Base-by-base conservation (phyloP, 2,329 filamentous ascomycete species). In the Exophiala alcalophila region DNA sequence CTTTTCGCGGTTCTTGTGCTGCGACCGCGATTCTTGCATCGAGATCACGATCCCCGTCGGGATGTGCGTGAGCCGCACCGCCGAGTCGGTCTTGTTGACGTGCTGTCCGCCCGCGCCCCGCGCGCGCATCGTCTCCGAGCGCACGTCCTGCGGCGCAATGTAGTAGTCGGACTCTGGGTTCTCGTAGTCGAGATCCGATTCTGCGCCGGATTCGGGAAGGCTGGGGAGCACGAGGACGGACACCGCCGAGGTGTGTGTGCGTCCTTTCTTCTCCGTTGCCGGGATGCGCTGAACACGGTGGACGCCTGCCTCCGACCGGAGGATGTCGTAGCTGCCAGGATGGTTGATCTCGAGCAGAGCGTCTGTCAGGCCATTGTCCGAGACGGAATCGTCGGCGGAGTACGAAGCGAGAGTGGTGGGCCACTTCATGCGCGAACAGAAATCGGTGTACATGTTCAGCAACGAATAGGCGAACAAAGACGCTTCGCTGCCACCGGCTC, bases 61-160 rank as follows among this genome's bases (percentile, higher is more conserved):
- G 5, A 84, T 66, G 69, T 98, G 92, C 2, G 90, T 97, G 58
- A 98, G 74, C 7, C 92, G 83, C 49, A 98, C 86, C 3, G 92
- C 92, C 20, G 88, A 95, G 69, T 98, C 92, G 0, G 92, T 98
- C 64, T 91, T 96, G 69, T 98, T 98, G 61, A 98, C 92, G 66
- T 98, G 92, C 69, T 98, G 92, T 1, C 92, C 92, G 21, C 92
- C 92, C 0, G 92, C 91, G 47, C 92, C 92, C 31, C 87, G 74
- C 0, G 92, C 89, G 11, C 90, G 78, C 90, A 97, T 95, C 48
- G 89, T 87, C 61, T 98, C 92, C 14, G 80, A 73, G 37, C 76
- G 76, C 16, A 98, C 88, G 46, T 98, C 91, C 48, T 81, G 76
- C 4, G 86, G 80, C 59, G 94, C 80, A 47, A 98, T 76, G 68